Percentiles rank a stretch among this genome's conserved stretches.
phyloP scores from a whole-genome alignment of 2,329 filamentous ascomycete species.

The Immersiporthe knoxdaviesiana region DNA sequence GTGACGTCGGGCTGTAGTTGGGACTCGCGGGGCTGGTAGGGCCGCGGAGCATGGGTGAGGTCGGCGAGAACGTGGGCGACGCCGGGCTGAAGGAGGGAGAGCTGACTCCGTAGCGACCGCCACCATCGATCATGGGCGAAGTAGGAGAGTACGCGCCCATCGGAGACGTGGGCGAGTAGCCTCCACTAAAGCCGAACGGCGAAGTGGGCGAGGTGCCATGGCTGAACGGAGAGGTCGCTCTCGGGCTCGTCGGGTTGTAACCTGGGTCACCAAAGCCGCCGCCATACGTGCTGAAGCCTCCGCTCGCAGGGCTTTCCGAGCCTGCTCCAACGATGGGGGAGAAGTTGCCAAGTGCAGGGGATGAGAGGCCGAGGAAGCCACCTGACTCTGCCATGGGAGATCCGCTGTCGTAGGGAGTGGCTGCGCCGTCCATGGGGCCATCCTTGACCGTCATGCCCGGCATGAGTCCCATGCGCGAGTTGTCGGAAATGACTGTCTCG shows the following conservation, averaged over 20 bases:
- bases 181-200: slow-evolving; percentile 60
- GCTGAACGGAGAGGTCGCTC: slow-evolving; percentile 76
- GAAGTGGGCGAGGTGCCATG: slow-evolving; percentile 62
- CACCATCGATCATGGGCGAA: slow-evolving; percentile 65
- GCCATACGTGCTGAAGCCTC: slow-evolving; percentile 46
- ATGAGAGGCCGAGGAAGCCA: slow-evolving; percentile 66
- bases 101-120: slow-evolving; percentile 58
- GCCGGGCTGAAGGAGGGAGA: slow-evolving; percentile 64
- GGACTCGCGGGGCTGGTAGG: slow-evolving; percentile 60
- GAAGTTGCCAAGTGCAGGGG: slow-evolving; percentile 68
- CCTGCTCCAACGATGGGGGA: slow-evolving; percentile 78
- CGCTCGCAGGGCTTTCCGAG: slow-evolving; percentile 67
- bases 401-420: slow-evolving; percentile 91
- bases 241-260: slow-evolving; percentile 59
- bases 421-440: slow-evolving; percentile 76
- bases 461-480: slow-evolving; percentile 82
- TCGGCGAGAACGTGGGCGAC: slow-evolving; percentile 66
- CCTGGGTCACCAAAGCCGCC: slow-evolving; percentile 19
- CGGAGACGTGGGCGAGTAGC: slow-evolving; percentile 79
- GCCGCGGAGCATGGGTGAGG: slow-evolving; percentile 59
- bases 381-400: slow-evolving; percentile 73
- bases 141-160: slow-evolving; percentile 77
- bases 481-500: slow-evolving; percentile 91
- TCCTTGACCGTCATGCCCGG: slow-evolving; percentile 78
- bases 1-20: slow-evolving; percentile 68